Base-by-base conservation (phyloP, 495 filamentous ascomycete genomes). In the Penicillium maclennaniae region DNA sequence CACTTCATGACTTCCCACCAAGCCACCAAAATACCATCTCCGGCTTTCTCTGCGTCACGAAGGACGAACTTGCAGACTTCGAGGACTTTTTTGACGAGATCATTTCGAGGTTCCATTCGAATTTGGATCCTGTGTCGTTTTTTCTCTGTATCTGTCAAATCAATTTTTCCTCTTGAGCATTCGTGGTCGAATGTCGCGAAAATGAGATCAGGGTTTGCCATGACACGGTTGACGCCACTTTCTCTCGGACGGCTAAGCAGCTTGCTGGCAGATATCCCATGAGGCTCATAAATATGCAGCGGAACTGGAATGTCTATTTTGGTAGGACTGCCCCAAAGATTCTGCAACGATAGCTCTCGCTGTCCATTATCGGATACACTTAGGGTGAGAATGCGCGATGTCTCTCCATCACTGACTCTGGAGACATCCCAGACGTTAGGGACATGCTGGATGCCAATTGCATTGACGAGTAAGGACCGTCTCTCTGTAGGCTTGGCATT, bases 1-100 rank as follows among this genome's bases (percentile, higher is more conserved):
- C 85, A 90, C 55, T 82, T 81, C 63, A 87, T 80, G 10, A 83
- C 77, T 58, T 88, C 82, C 85, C 87, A 91, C 88, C 88, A 95
- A 6, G 79, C 83, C 1, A 81, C 72, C 39, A 88, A 60, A 6
- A 92, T 66, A 7, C 81, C 81, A 57, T 92, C 87, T 1, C 83
- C 83, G 23, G 71, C 71, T 47, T 80, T 76, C 27, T 77, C 75
- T 4, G 71, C 70, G 16, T 81, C 66, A 15, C 82, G 81, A 38
- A 91, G 66, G 34, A 85, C 79, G 41, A 85, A 82, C 39, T 79
- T 78, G 60, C 85, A 85, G 15, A 79, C 72, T 16, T 79, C 77
- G 7, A 92, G 71, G 3, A 82, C 69, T 44, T 76, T 83, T 21
- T 69, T 71, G 41, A 89, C 82, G 28, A 85, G 67, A 17, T 75